These are phyloP conservation scores for Fusarium staphyleae DNA, from an alignment of 2,329 filamentous ascomycete species.

Conservation along the genomic window DNA sequence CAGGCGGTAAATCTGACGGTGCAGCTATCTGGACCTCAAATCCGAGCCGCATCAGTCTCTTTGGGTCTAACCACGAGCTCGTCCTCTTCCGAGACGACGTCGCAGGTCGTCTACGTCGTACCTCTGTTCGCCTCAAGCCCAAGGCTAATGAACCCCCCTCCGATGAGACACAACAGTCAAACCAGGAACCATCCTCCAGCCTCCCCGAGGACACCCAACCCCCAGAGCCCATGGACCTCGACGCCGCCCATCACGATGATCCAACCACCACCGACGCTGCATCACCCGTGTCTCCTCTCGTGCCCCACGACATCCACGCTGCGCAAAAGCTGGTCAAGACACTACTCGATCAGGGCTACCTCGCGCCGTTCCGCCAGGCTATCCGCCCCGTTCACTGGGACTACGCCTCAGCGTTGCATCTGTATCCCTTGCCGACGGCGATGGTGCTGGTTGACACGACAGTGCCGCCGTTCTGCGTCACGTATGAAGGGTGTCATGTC, in stretches of 20 bases:
- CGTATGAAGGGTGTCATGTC: conserved; percentile 94
- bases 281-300: conserved; percentile 48
- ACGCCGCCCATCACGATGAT: conserved; percentile 41
- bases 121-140: conserved; percentile 73
- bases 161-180: conserved; percentile 38
- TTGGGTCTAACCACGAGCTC: conserved; percentile 87
- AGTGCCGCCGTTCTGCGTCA: conserved; percentile 82
- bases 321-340: conserved; percentile 88
- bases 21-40: conserved; percentile 88
- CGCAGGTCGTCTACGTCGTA: conserved; percentile 77
- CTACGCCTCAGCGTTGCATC: conserved; percentile 74
- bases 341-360: conserved; percentile 85
- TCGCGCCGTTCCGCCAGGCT: conserved; percentile 84
- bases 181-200: conserved; percentile 18
- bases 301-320: conserved; percentile 61
- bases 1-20: conserved; percentile 56
- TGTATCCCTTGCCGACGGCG: conserved; percentile 89
- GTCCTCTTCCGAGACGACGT: conserved; percentile 89
- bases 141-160: conserved; percentile 46
- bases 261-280: conserved; percentile 22
- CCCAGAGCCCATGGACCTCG: conserved; percentile 52
- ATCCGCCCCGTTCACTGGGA: conserved; percentile 90
- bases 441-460: conserved; percentile 85
- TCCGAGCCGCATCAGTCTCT: conserved; percentile 80
- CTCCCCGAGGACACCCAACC: conserved; percentile 26